These are phyloP conservation scores for Penicillium samsonianum DNA, from an alignment of 495 filamentous ascomycete species.

Conservation along the genomic window DNA sequence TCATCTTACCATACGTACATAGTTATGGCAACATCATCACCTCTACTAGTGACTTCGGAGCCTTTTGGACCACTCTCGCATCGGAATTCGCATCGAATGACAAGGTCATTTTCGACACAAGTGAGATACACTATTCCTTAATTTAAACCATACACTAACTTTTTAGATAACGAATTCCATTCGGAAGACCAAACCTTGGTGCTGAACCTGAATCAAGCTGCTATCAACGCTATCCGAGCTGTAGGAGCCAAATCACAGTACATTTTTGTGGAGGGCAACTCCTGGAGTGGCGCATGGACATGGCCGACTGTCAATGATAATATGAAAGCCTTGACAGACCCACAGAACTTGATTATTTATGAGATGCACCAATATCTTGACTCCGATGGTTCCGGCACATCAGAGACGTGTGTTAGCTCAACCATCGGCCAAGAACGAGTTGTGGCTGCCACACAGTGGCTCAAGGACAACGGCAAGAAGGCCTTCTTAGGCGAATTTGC, in stretches of 20 bases:
- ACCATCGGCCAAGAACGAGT: conserved; percentile 64
- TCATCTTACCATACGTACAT: background rate
- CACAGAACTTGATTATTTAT: conserved; percentile 27
- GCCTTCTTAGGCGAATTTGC: conserved; percentile 71
- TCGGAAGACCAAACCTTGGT: conserved; percentile 66
- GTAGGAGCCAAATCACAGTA: conserved; percentile 65
- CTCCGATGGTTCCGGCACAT: conserved; percentile 59
- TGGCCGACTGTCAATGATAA: conserved; percentile 51
- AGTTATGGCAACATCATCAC: conserved; percentile 67
- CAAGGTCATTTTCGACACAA: conserved; percentile 58
- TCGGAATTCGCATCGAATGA: conserved; percentile 56
- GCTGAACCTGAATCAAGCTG: conserved; percentile 67
- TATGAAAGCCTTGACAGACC: conserved; percentile 57
- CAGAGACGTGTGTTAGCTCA: conserved; percentile 52
- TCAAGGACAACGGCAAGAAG: conserved; percentile 62
- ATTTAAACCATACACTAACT: background rate
- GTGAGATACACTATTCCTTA: conserved; percentile 14
- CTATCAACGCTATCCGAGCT: conserved; percentile 65
- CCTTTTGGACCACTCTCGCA: conserved; percentile 63
- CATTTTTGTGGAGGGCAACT: conserved; percentile 70
- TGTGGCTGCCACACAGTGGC: conserved; percentile 62
- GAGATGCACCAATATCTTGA: conserved; percentile 18
- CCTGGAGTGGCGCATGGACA: conserved; percentile 61
- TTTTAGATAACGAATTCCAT: conserved; percentile 67
- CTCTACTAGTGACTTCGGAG: conserved; percentile 55